These are phyloP conservation scores for Sclerotinia subarctica DNA, from an alignment of 2,329 filamentous ascomycete genomes.

Conservation along the genomic window DNA sequence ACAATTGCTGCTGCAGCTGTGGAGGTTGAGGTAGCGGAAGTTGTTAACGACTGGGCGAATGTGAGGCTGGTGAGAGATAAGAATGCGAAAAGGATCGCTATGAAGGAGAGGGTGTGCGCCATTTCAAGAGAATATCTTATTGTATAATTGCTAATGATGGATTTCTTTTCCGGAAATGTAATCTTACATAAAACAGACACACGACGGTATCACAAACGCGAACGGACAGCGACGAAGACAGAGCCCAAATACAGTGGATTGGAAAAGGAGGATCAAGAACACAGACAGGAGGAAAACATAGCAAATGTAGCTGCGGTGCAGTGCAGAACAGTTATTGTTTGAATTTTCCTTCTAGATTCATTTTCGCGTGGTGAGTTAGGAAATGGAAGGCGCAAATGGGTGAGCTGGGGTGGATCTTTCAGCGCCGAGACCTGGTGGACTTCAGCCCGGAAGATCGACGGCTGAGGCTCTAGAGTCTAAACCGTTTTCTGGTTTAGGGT, in stretches of 20 bases:
- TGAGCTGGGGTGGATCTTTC: constrained; percentile 3
- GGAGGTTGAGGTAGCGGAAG: neutral
- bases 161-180: neutral
- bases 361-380: neutral
- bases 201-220: neutral
- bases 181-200: neutral
- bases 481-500: neutral
- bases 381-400: neutral
- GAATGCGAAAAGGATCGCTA: neutral
- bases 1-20: neutral
- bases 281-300: neutral
- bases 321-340: neutral
- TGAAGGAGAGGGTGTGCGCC: neutral
- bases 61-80: neutral
- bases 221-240: neutral
- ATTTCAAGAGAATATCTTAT: neutral
- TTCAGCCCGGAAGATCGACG: constrained; percentile 8
- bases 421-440: neutral
- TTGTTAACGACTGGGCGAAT: neutral
- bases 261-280: neutral
- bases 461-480: neutral
- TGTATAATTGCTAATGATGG: neutral
- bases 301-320: neutral
- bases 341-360: neutral
- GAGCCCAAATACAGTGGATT: no score